phyloP scores from a whole-genome alignment of 2,329 filamentous ascomycete species.

The Fusarium mundagurra region DNA sequence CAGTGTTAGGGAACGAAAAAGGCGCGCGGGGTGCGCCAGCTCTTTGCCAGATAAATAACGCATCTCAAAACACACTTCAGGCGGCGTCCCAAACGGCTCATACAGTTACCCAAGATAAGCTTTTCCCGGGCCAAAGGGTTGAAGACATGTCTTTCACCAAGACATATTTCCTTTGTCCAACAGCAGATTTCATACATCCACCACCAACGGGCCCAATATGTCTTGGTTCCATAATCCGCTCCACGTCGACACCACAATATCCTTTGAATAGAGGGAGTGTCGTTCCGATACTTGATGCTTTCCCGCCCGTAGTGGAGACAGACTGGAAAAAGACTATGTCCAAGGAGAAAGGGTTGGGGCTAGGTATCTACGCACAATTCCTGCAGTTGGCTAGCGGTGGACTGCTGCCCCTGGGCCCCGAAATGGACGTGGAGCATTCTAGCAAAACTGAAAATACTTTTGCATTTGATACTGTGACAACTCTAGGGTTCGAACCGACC shows the following conservation, averaged over 20 bases:
- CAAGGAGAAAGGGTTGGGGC: neutral
- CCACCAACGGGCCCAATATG: neutral
- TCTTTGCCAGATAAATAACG: no score
- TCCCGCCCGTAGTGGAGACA: neutral
- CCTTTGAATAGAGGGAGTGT: neutral
- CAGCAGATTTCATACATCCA: neutral
- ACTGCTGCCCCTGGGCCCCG: neutral
- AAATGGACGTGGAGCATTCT: neutral
- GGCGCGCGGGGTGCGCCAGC: no score
- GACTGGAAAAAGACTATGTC: neutral
- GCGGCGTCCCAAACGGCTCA: no score
- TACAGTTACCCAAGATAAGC: no score
- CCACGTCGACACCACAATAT: neutral
- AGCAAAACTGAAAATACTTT: neutral
- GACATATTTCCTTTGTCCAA: neutral
- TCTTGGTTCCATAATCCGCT: neutral
- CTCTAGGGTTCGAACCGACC: neutral
- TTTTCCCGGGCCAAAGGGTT: no score
- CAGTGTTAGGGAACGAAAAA: no score
- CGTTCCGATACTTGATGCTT: neutral
- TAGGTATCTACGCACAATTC: neutral
- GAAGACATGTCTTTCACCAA: neutral
- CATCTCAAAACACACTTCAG: no score
- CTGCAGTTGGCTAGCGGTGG: neutral
- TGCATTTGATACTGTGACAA: neutral